A percentile compares a stretch with the other conserved stretches of the same genome.
Evolutionary conservation across 1,139 yeast species (phyloP).

Genomic region (Debaryomyces subglobosus): DNA sequence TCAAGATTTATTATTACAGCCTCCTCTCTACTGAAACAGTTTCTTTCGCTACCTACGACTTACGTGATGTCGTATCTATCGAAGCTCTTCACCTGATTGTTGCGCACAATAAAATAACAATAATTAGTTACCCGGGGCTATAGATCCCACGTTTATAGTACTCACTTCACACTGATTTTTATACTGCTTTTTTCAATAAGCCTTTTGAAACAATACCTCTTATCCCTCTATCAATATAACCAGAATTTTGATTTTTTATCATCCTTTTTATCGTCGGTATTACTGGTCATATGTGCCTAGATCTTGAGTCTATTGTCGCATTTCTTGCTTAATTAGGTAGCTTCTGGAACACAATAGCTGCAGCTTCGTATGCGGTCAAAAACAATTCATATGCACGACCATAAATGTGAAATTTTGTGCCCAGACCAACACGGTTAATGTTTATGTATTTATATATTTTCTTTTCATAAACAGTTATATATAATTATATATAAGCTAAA

Average conservation of each 20-base stretch:
- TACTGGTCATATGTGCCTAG: background rate
- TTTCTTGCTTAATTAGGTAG: background rate
- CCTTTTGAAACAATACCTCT: background rate
- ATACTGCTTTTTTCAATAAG: too few species aligned
- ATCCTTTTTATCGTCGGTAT: background rate
- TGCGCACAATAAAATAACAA: background rate
- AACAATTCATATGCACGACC: background rate
- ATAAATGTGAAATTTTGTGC: background rate
- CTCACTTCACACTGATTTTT: background rate
- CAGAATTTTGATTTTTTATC: background rate
- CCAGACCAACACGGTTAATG: background rate
- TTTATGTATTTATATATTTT: background rate
- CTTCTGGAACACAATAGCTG: conserved; percentile 1
- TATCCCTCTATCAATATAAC: background rate
- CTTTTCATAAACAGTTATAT: background rate
- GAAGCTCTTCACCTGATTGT: background rate
- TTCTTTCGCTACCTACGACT: background rate
- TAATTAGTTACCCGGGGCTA: background rate
- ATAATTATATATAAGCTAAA: background rate
- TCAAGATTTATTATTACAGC: background rate
- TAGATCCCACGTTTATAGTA: background rate
- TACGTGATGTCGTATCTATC: background rate
- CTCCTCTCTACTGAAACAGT: background rate
- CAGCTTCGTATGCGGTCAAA: background rate
- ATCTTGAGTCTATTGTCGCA: background rate